A percentile compares a stretch with the other conserved stretches of the same genome.
phyloP scores from a whole-genome alignment of 2,329 filamentous ascomycete species.

The Clonostachys solani region DNA sequence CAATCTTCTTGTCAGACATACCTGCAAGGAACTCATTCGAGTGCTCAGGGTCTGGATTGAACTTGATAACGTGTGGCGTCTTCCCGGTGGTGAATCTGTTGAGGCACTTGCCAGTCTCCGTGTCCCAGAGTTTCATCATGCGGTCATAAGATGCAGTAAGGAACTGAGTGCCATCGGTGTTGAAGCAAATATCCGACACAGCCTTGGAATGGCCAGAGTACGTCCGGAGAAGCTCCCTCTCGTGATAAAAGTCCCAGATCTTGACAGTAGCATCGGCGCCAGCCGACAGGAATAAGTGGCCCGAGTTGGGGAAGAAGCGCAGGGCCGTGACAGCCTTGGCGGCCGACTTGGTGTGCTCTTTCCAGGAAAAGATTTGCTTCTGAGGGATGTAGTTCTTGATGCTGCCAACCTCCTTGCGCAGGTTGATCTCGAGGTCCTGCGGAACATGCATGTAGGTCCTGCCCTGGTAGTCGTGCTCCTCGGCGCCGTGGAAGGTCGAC shows the following conservation, averaged over 20 bases:
- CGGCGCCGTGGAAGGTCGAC: slow-evolving; percentile 78
- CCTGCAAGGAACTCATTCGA: slow-evolving; percentile 90
- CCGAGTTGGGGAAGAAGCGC: slow-evolving; percentile 83
- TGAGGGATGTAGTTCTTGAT: slow-evolving; percentile 91
- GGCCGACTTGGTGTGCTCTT: slow-evolving; percentile 76
- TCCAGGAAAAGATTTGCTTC: slow-evolving; percentile 89
- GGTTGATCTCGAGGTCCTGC: slow-evolving; percentile 80
- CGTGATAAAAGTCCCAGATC: slow-evolving; percentile 92
- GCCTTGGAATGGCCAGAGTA: slow-evolving; percentile 89
- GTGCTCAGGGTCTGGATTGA: slow-evolving; percentile 76
- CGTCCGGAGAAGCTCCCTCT: slow-evolving; percentile 83
- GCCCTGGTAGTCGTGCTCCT: slow-evolving; percentile 89
- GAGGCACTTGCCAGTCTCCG: slow-evolving; percentile 86
- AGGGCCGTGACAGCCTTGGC: slow-evolving; percentile 81
- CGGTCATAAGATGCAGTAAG: slow-evolving; percentile 90
- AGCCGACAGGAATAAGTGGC: slow-evolving; percentile 85
- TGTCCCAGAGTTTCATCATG: slow-evolving; percentile 97
- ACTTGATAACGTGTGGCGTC: slow-evolving; percentile 90
- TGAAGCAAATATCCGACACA: slow-evolving; percentile 86
- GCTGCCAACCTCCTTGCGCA: slow-evolving; percentile 76
- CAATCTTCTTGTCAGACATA: slow-evolving; percentile 98
- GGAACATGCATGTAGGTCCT: slow-evolving; percentile 97
- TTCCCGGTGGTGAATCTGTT: slow-evolving; percentile 89
- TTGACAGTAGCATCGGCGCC: slow-evolving; percentile 88
- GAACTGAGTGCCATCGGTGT: slow-evolving; percentile 76